These are phyloP conservation scores for Sugiyamaella neomexicana DNA, from an alignment of 1,139 yeast species.

Conservation along the genomic window DNA sequence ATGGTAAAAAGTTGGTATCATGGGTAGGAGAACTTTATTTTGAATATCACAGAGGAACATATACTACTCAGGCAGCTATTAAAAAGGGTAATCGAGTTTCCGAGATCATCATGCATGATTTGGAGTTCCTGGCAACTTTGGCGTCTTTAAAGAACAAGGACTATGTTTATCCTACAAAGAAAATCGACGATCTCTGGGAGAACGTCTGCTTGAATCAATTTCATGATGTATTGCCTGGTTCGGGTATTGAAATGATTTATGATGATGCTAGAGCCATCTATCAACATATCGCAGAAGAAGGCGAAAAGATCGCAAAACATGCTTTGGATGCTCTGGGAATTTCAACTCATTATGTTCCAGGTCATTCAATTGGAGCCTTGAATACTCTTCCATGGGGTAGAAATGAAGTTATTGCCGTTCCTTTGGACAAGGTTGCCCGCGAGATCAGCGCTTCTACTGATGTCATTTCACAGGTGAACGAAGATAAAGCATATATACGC, in stretches of 20 bases:
- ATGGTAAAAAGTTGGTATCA: conserved; percentile 69
- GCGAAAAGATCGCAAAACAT: conserved; percentile 52
- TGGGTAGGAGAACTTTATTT: conserved; percentile 95
- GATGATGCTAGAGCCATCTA: conserved; percentile 90
- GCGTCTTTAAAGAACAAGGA: conserved; percentile 55
- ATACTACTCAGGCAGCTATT: conserved; percentile 86
- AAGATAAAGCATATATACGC: conserved; percentile 19
- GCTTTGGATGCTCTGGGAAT: conserved; percentile 52
- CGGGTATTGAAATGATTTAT: conserved; percentile 93
- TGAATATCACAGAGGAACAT: conserved; percentile 96
- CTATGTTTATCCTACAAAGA: conserved; percentile 69
- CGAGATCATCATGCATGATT: conserved; percentile 80
- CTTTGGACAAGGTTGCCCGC: conserved; percentile 20
- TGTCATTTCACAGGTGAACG: conserved; percentile 12
- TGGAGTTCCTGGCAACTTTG: conserved; percentile 78
- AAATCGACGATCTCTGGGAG: conserved; percentile 78
- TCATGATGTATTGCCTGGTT: conserved; percentile 96
- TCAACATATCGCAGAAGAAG: conserved; percentile 53
- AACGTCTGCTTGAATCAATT: conserved; percentile 87
- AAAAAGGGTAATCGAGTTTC: conserved; percentile 76
- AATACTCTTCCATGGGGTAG: conserved; percentile 75
- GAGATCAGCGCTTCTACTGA: conserved; percentile 4
- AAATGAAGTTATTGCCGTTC: conserved; percentile 51
- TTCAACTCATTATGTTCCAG: conserved; percentile 27
- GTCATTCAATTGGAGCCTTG: conserved; percentile 37